Conservation (phyloP, 2,329 filamentous ascomycete species). For the Diplodia mutila region DNA sequence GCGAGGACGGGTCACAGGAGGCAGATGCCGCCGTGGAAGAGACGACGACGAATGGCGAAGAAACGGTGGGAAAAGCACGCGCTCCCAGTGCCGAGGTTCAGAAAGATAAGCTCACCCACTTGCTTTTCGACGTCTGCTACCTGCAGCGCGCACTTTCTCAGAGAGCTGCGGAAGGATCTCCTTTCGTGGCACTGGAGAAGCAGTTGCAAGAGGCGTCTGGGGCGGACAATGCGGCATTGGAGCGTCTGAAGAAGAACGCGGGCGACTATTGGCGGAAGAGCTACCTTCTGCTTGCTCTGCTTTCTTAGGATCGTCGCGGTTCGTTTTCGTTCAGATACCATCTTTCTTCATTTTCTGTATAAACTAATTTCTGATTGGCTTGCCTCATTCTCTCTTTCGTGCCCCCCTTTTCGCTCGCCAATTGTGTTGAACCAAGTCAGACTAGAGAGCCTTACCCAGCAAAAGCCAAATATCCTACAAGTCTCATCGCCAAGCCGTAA, state of each 20-base stretch:
- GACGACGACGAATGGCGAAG: conserved; percentile 25
- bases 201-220: conserved; percentile 55
- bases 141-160: conserved; percentile 40
- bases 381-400: neutral
- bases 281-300: conserved; percentile 76
- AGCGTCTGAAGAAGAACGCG: conserved; percentile 64
- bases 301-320: conserved; percentile 42
- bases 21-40: conserved; percentile 27
- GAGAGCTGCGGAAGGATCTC: conserved; percentile 1
- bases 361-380: neutral
- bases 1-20: conserved; percentile 2
- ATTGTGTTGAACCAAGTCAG: neutral
- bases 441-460: neutral
- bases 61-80: conserved; percentile 13
- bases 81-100: conserved; percentile 28
- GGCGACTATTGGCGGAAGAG: conserved; percentile 84
- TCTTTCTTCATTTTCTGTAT: neutral
- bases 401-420: neutral
- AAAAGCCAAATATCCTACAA: neutral
- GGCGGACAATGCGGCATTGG: conserved; percentile 53
- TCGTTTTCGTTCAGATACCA: neutral
- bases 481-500: neutral
- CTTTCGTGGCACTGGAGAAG: conserved; percentile 32
- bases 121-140: conserved; percentile 50
- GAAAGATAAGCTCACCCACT: conserved; percentile 41